Evolutionary conservation across 768 basidiomycete genomes (phyloP).

Genomic region (Tricholoma terreum): DNA sequence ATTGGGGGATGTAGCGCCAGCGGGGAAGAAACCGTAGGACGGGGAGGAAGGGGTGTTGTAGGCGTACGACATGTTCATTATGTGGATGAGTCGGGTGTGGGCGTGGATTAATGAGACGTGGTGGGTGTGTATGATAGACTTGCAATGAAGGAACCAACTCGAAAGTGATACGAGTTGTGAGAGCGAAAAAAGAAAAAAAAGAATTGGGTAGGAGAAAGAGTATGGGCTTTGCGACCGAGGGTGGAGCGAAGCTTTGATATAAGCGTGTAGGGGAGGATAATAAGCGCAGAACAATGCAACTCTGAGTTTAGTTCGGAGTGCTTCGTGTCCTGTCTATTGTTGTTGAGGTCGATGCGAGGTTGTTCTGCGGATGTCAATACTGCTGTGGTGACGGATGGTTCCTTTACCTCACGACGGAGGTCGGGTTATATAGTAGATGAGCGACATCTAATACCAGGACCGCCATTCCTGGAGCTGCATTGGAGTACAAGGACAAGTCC

Average conservation of each 20-base stretch:
- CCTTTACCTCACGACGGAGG: slow-evolving; percentile 4
- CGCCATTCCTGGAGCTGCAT: slow-evolving; percentile 7
- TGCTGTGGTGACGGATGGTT: slow-evolving; percentile 6
- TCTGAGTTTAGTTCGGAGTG: neutral
- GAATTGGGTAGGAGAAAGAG: slow-evolving; percentile 6
- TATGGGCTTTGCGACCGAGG: slow-evolving; percentile 1
- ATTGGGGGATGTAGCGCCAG: slow-evolving; percentile 52
- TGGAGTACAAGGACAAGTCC: slow-evolving; percentile 31
- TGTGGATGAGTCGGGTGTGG: slow-evolving; percentile 8
- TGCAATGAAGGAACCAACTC: slow-evolving; percentile 3
- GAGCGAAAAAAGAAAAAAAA: slow-evolving; percentile 8
- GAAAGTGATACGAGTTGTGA: slow-evolving; percentile 3
- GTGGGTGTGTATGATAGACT: slow-evolving; percentile 3
- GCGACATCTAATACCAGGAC: slow-evolving; percentile 1
- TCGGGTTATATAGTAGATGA: slow-evolving; percentile 28
- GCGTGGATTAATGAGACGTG: slow-evolving; percentile 4
- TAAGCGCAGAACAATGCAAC: slow-evolving; percentile 11
- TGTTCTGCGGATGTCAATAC: slow-evolving; percentile 4
- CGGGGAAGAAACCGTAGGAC: slow-evolving; percentile 58
- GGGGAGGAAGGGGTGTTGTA: slow-evolving; percentile 51
- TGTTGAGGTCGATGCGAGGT: slow-evolving; percentile 3
- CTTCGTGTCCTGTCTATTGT: slow-evolving; percentile 12
- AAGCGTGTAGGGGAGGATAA: slow-evolving; percentile 8
- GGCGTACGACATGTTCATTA: slow-evolving; percentile 41
- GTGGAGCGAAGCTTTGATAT: slow-evolving; percentile 11